A percentile compares a stretch with the other conserved stretches of the same genome.
Evolutionary conservation across 2,329 filamentous ascomycete species (phyloP).

Genomic region (Tolypocladium cylindrosporum): DNA sequence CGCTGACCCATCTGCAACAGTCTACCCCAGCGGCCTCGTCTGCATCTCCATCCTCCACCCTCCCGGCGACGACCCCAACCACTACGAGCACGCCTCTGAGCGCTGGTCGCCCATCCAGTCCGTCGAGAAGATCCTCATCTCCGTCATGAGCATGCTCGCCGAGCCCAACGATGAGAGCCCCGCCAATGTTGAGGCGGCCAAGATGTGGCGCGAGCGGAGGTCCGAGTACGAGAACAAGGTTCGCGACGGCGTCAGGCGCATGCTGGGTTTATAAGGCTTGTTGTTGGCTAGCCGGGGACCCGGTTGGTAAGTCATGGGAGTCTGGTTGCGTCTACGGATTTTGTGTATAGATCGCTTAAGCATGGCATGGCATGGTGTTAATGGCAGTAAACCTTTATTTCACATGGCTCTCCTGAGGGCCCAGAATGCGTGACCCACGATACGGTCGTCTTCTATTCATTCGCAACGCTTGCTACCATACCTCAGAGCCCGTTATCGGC

Average conservation of each 20-base stretch:
- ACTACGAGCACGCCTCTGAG: constrained; percentile 94
- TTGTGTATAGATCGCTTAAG: neutral
- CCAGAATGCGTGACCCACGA: neutral
- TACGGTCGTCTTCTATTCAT: neutral
- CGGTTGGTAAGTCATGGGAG: neutral
- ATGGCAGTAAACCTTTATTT: constrained; percentile 2
- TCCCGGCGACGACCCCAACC: constrained; percentile 93
- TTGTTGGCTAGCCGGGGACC: neutral
- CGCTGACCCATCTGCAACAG: constrained; percentile 30
- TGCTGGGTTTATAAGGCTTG: constrained; percentile 54
- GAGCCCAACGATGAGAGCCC: constrained; percentile 96
- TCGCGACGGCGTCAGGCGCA: constrained; percentile 67
- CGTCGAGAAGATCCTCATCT: constrained; percentile 94
- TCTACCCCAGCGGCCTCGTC: constrained; percentile 84
- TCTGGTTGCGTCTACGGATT: neutral
- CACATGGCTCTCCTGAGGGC: neutral
- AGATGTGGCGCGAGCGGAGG: constrained; percentile 86
- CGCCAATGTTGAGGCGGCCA: constrained; percentile 90
- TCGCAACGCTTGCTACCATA: neutral
- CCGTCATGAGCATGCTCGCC: constrained; percentile 96
- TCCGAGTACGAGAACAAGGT: constrained; percentile 81
- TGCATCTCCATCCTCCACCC: constrained; percentile 98
- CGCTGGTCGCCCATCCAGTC: constrained; percentile 95
- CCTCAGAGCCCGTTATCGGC: constrained; percentile 52
- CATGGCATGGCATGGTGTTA: constrained; percentile 13